Conservation (phyloP, 805 yeast genomes). For the Aciculoconidium aculeatum region DNA sequence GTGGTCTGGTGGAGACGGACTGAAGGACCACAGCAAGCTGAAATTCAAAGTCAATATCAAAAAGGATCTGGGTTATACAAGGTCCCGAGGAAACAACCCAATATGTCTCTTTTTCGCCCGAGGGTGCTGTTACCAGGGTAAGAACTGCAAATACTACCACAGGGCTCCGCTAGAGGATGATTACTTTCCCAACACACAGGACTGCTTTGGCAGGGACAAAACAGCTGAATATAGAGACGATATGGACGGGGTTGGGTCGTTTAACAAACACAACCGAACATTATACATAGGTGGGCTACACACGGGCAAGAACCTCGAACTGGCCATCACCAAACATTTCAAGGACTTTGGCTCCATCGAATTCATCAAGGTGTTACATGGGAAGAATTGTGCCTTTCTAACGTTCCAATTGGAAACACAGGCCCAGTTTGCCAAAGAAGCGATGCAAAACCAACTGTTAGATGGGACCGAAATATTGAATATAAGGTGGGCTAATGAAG, state of each 20-base stretch:
- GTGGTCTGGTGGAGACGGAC: slow-evolving; percentile 78
- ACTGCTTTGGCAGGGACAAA: slow-evolving; percentile 91
- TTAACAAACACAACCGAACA: slow-evolving; percentile 63
- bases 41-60: slow-evolving; percentile 55
- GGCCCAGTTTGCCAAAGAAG: slow-evolving; percentile 95
- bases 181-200: slow-evolving; percentile 55
- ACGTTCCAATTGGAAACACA: slow-evolving; percentile 59
- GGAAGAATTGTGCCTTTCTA: slow-evolving; percentile 72
- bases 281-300: slow-evolving; percentile 64
- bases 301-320: slow-evolving; percentile 30
- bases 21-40: slow-evolving; percentile 42
- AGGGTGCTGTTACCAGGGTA: slow-evolving; percentile 81
- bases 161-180: slow-evolving; percentile 65
- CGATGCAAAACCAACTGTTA: slow-evolving; percentile 80
- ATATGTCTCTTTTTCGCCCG: slow-evolving; percentile 84
- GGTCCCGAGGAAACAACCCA: slow-evolving; percentile 49
- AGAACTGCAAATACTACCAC: slow-evolving; percentile 70
- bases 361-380: slow-evolving; percentile 53
- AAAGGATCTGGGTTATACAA: slow-evolving; percentile 70
- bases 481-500: slow-evolving; percentile 86
- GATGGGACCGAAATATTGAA: slow-evolving; percentile 52
- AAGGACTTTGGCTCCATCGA: slow-evolving; percentile 73
- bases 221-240: slow-evolving; percentile 80
- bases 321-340: slow-evolving; percentile 41
- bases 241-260: slow-evolving; percentile 90